phyloP scores from a whole-genome alignment of 148 eudicot genomes.

The Amaranthus palmeri region DNA sequence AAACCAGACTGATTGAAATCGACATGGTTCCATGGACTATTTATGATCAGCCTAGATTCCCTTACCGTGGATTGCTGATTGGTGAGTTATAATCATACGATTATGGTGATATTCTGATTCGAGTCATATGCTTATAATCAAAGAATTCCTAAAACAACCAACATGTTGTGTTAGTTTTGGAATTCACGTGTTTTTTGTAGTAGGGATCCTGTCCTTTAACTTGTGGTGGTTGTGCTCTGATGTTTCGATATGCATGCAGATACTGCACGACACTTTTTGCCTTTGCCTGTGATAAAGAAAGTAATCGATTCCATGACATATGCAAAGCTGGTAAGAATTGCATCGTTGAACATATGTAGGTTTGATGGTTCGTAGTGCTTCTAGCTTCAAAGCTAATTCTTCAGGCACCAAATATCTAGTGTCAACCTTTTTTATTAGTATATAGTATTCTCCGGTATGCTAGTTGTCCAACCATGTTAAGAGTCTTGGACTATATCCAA shows the following conservation, averaged over 20 bases:
- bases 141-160: not conserved
- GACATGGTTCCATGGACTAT: constrained; percentile 63
- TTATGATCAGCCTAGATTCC: constrained; percentile 72
- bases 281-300: constrained; percentile 66
- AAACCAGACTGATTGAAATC: constrained; percentile 55
- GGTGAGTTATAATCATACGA: constrained; percentile 37
- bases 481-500: not conserved
- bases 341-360: not conserved
- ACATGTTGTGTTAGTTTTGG: not conserved
- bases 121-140: not conserved
- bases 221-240: constrained; percentile 11
- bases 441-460: not conserved
- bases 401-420: not conserved
- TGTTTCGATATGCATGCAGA: constrained; percentile 42
- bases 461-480: not conserved
- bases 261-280: constrained; percentile 85
- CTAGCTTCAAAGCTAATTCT: not conserved
- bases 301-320: constrained; percentile 94
- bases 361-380: constrained; percentile 10
- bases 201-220: not conserved
- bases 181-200: not conserved
- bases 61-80: constrained; percentile 80
- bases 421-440: not conserved
- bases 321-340: constrained; percentile 69
- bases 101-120: not conserved